Evolutionary conservation across 495 filamentous ascomycete species (phyloP), one percentile per base, ranked within the genome.

Genomic region (Patellaria atrata): DNA sequence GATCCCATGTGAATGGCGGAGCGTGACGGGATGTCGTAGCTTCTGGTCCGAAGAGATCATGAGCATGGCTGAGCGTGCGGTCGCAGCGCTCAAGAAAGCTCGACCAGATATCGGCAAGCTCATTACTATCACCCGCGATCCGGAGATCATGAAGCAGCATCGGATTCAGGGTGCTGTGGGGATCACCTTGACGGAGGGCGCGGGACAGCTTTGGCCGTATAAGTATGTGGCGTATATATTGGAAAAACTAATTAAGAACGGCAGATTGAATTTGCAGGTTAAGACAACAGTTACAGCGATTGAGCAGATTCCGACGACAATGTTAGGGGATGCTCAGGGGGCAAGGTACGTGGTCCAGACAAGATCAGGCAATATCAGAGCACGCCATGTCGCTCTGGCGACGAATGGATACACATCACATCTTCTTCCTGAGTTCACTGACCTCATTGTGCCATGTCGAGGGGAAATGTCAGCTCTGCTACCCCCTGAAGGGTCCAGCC

Each of bases 321-420:
- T 39, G 29, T 5, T n/a, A 10, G 31, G 35, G 36, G 38, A 45
- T 25, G 27, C 34, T 17, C 39, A 43, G 16, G 41, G 34, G 12
- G 41, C 25, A 41, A 58, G 40, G 27, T 75, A 73, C 69, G 57
- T 58, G 2, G 48, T 86, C 5, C 51, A 65, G 12, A 91, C 83
- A 0, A 54, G 60, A 0, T 64, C 77, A 5, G 84, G 84, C 7
- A 59, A 43, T 1, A 62, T 87, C 39, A 37, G 35, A 0, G 52
- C 81, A 0, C 51, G 55, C 0, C 62, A 75, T 33, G 65, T 91
- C 14, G 63, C 91, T 5, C 67, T 92, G 25, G 74, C 77, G 7
- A 86, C 80, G 0, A 91, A 93, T 43, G 84, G 59, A 2, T 82
- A 84, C 41, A 83, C 78, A 0, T 73, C 73, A 0, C 65, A 78